Evolutionary conservation across 176 grass and related monocot species (phyloP).

Genomic region (Areca catechu): DNA sequence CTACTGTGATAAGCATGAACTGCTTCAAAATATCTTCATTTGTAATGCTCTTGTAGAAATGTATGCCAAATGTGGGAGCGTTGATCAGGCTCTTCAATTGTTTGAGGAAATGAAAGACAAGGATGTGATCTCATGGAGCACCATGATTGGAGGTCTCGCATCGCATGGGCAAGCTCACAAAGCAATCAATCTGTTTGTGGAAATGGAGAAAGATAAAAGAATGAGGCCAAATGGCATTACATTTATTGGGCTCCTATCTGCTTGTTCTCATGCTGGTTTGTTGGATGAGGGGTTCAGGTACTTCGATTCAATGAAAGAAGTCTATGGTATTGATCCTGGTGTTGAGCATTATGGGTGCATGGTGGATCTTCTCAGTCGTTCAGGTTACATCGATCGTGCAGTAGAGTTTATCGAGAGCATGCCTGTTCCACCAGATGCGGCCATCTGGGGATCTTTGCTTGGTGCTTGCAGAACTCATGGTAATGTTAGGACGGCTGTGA

Average conservation of each 20-base stretch:
- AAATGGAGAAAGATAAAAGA: slow-evolving; percentile 35
- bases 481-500: slow-evolving; percentile 24
- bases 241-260: slow-evolving; percentile 42
- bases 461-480: slow-evolving; percentile 41
- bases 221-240: slow-evolving; percentile 44
- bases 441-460: slow-evolving; percentile 66
- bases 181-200: slow-evolving; percentile 30
- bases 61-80: slow-evolving; percentile 57
- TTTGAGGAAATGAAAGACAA: slow-evolving; percentile 30
- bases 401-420: slow-evolving; percentile 22
- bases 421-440: slow-evolving; percentile 30
- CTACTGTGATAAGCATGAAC: slow-evolving; percentile 33
- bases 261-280: slow-evolving; percentile 54
- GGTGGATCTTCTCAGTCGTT: slow-evolving; percentile 41
- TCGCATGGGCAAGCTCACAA: slow-evolving; percentile 35
- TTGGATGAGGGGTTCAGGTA: slow-evolving; percentile 34
- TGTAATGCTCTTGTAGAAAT: slow-evolving; percentile 62
- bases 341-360: slow-evolving; percentile 59
- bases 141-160: slow-evolving; percentile 32
- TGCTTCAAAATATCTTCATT: slow-evolving; percentile 30
- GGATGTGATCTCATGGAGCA: slow-evolving; percentile 69
- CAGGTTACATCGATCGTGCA: slow-evolving; percentile 19
- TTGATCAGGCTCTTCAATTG: slow-evolving; percentile 35
- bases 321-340: slow-evolving; percentile 23
- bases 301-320: slow-evolving; percentile 33